Conservation (phyloP, 1,284 basidiomycete genomes). For the Xerocomus minutiporus region DNA sequence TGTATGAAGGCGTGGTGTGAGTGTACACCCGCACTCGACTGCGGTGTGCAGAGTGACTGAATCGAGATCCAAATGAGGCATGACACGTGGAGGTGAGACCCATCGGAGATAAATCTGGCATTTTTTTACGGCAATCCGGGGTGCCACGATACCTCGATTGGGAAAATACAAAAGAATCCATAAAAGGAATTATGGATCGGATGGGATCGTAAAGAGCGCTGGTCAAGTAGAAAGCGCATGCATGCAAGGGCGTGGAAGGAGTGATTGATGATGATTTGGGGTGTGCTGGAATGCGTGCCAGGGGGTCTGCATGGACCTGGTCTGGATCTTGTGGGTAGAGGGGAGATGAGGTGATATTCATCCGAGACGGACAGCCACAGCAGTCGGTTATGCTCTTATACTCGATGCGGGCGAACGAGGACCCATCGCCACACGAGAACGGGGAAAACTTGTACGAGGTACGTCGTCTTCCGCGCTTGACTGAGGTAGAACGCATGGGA, state of each 20-base stretch:
- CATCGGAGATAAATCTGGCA: slow-evolving; percentile 32
- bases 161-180: slow-evolving; percentile 17
- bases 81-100: slow-evolving; percentile 24
- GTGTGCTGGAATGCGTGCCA: slow-evolving; percentile 19
- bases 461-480: slow-evolving; percentile 18
- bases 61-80: slow-evolving; percentile 24
- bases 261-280: slow-evolving; percentile 24
- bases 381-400: slow-evolving; percentile 20
- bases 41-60: slow-evolving; percentile 16
- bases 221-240: slow-evolving; percentile 2
- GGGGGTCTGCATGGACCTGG: slow-evolving; percentile 12
- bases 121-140: slow-evolving; percentile 30
- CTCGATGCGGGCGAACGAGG: neutral
- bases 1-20: slow-evolving; percentile 19
- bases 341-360: slow-evolving; percentile 16
- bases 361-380: slow-evolving; percentile 22
- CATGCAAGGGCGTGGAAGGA: slow-evolving; percentile 24
- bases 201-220: slow-evolving; percentile 12
- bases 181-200: slow-evolving; percentile 23
- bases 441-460: slow-evolving; percentile 8
- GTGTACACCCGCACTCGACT: slow-evolving; percentile 18
- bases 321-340: slow-evolving; percentile 29
- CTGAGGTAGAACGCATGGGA: slow-evolving; percentile 7
- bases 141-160: slow-evolving; percentile 25
- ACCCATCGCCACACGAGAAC: slow-evolving; percentile 13